phyloP scores from a whole-genome alignment of 2,329 filamentous ascomycete species.

The Pseudopyricularia javanii region DNA sequence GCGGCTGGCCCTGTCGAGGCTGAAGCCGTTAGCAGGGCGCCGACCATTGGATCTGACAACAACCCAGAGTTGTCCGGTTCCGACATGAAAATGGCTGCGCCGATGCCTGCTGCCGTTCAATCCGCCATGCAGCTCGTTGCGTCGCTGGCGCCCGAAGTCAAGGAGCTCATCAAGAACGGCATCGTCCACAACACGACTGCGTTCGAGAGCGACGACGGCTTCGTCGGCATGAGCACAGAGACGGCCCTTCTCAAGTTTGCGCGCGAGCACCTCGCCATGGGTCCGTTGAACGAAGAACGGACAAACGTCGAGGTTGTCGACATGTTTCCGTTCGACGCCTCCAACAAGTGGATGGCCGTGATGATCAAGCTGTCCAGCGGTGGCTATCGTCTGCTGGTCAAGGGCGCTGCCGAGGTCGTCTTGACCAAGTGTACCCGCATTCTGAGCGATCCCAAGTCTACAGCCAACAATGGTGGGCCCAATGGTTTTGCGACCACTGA shows the following conservation, averaged over 20 bases:
- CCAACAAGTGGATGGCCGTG: constrained; percentile 57
- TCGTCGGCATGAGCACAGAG: constrained; percentile 68
- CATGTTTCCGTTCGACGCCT: constrained; percentile 22
- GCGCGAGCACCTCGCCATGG: constrained; percentile 52
- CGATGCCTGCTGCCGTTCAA: not conserved
- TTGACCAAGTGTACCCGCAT: constrained; percentile 22
- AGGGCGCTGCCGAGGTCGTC: constrained; percentile 38
- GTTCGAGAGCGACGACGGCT: constrained; percentile 50
- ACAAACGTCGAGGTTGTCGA: constrained; percentile 40
- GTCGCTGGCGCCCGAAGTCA: constrained; percentile 28
- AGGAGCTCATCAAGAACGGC: constrained; percentile 23
- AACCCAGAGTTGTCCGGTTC: not conserved
- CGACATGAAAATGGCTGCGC: not conserved
- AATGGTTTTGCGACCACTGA: not conserved
- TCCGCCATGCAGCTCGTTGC: not conserved
- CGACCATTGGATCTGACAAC: not conserved
- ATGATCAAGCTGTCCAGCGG: constrained; percentile 38
- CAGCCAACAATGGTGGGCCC: not conserved
- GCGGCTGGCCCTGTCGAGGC: not conserved
- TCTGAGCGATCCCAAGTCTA: not conserved
- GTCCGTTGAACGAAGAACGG: constrained; percentile 45
- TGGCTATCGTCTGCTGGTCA: constrained; percentile 41
- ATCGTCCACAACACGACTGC: constrained; percentile 55
- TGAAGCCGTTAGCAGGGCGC: not conserved
- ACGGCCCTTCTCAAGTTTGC: constrained; percentile 63